Conservation (phyloP, 2,329 filamentous ascomycete species). For the Aspergillus floridensis region DNA sequence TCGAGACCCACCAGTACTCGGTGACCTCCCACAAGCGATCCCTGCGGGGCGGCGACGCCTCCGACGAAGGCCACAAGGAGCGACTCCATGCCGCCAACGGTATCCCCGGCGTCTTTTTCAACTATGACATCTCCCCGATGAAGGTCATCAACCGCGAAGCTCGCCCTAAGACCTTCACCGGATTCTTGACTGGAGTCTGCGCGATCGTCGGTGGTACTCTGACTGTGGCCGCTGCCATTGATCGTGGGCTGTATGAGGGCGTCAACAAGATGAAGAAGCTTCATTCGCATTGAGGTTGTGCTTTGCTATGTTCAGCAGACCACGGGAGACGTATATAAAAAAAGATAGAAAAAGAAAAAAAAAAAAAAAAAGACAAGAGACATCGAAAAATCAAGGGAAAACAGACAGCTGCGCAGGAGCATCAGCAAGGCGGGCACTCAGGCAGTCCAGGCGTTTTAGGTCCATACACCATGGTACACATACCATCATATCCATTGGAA, state of each 20-base stretch:
- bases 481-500: background rate
- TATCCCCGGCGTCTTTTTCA: constrained; percentile 98
- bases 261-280: constrained; percentile 82
- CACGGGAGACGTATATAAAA: background rate
- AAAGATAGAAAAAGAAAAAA: background rate
- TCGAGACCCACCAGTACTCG: constrained; percentile 98
- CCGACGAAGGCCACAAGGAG: constrained; percentile 86
- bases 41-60: constrained; percentile 76
- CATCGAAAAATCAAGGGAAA: background rate
- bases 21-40: constrained; percentile 96
- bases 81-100: constrained; percentile 84
- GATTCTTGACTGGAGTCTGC: constrained; percentile 90
- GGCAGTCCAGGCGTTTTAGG: constrained; percentile 7
- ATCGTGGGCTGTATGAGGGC: constrained; percentile 89
- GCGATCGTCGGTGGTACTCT: constrained; percentile 92
- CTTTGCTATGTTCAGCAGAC: background rate
- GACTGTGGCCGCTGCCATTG: constrained; percentile 90
- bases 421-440: background rate
- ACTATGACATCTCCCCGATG: constrained; percentile 99
- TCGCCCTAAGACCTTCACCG: constrained; percentile 81
- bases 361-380: constrained; percentile 2
- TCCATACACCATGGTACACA: background rate
- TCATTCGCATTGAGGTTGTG: constrained; percentile 54
- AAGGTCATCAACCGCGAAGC: constrained; percentile 98
- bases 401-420: background rate